These are phyloP conservation scores for Amoeboaphelidium protococcarum DNA, from an alignment of 371 early-diverging fungal genomes.

Conservation along the genomic window DNA sequence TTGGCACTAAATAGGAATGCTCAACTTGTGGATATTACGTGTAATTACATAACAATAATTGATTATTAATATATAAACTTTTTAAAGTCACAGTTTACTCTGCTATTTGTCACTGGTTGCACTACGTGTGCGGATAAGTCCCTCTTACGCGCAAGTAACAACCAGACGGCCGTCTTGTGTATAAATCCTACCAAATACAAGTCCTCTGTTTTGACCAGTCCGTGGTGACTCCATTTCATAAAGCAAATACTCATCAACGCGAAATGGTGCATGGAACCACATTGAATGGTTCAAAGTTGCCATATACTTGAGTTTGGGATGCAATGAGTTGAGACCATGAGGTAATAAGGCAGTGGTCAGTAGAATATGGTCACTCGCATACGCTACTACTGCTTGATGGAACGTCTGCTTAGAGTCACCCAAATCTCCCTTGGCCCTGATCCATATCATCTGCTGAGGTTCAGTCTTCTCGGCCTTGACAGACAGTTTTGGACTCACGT, in stretches of 20 bases:
- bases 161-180: conserved; percentile 45
- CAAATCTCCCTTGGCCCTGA: conserved; percentile 30
- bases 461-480: not conserved
- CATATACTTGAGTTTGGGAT: conserved; percentile 32
- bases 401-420: conserved; percentile 28
- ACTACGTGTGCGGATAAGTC: conserved; percentile 17
- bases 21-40: no score
- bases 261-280: conserved; percentile 69
- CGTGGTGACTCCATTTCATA: conserved; percentile 55
- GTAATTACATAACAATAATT: no score
- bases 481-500: not conserved
- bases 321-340: conserved; percentile 18
- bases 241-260: conserved; percentile 55
- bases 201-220: conserved; percentile 37
- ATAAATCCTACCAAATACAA: conserved; percentile 51
- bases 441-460: conserved; percentile 27
- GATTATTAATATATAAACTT: no score
- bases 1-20: no score
- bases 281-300: conserved; percentile 64
- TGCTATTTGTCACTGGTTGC: no score
- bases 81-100: no score
- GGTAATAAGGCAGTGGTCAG: conserved; percentile 28
- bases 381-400: conserved; percentile 27
- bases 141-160: conserved; percentile 25
- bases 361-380: conserved; percentile 22